Evolutionary conservation across 2,329 filamentous ascomycete species (phyloP).

Genomic region (Penicillium sp.): DNA sequence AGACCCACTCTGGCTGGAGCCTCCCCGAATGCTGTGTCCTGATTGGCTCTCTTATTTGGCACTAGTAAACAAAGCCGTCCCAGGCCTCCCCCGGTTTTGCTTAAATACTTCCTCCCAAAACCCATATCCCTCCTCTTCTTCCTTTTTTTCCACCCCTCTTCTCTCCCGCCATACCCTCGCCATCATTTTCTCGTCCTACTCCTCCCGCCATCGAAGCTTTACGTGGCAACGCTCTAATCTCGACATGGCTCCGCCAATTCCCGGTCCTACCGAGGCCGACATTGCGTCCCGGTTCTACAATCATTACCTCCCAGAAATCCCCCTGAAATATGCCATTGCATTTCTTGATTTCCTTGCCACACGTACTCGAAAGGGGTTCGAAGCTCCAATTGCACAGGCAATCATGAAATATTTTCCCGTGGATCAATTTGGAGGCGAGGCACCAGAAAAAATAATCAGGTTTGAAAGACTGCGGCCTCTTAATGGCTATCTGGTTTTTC

Average conservation of each 20-base stretch:
- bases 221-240: neutral
- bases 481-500: neutral
- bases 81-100: neutral
- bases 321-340: too few species aligned
- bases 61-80: neutral
- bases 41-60: neutral
- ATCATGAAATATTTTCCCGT: too few species aligned
- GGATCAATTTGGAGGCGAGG: too few species aligned
- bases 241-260: too few species aligned
- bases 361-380: too few species aligned
- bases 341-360: too few species aligned
- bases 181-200: neutral
- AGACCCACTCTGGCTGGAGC: neutral
- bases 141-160: neutral
- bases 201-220: neutral
- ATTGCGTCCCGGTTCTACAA: too few species aligned
- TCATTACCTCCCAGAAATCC: too few species aligned
- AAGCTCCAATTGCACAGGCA: too few species aligned
- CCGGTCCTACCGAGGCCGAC: too few species aligned
- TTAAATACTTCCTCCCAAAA: conserved; percentile 13
- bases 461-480: neutral
- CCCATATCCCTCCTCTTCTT: conserved; percentile 5
- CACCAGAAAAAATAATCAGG: too few species aligned
- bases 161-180: neutral
- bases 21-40: neutral